phyloP scores from a whole-genome alignment of 2,329 filamentous ascomycete species.

The Fusarium phyllophilum region DNA sequence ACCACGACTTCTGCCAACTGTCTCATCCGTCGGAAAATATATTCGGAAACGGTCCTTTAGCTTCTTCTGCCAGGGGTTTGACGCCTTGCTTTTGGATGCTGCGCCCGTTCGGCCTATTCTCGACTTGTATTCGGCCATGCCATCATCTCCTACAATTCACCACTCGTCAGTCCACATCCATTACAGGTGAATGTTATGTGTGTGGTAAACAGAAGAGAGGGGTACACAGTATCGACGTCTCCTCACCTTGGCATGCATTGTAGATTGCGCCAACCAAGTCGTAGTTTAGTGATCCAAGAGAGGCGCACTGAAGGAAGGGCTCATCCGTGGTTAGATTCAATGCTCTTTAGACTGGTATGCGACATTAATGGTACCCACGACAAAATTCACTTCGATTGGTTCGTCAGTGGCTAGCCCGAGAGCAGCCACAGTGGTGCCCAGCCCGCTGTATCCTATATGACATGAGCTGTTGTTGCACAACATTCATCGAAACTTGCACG shows the following conservation, averaged over 20 bases:
- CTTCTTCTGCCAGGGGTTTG: constrained; percentile 32
- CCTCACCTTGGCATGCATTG: constrained; percentile 63
- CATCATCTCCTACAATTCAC: constrained; percentile 48
- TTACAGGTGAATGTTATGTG: constrained; percentile 15
- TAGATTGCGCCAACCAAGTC: constrained; percentile 70
- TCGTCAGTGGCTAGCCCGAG: constrained; percentile 68
- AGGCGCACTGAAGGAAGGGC: constrained; percentile 70
- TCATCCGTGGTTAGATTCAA: constrained; percentile 30
- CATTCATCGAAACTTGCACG: constrained; percentile 12
- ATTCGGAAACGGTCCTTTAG: constrained; percentile 69
- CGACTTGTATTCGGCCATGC: constrained; percentile 57
- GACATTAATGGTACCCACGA: constrained; percentile 59
- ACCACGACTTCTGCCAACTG: constrained; percentile 72
- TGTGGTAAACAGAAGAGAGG: constrained; percentile 20
- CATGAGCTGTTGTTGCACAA: constrained; percentile 38
- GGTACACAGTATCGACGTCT: constrained; percentile 26
- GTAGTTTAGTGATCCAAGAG: constrained; percentile 79
- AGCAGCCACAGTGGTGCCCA: constrained; percentile 72
- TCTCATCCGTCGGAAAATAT: constrained; percentile 82
- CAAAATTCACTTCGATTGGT: constrained; percentile 75
- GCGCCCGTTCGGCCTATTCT: constrained; percentile 47
- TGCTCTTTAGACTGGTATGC: constrained; percentile 21
- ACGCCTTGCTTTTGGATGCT: constrained; percentile 38
- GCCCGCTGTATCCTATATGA: constrained; percentile 73
- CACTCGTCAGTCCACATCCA: constrained; percentile 28